These are phyloP conservation scores for Pseudonectria buxi DNA, from an alignment of 2,329 filamentous ascomycete genomes.

Conservation along the genomic window DNA sequence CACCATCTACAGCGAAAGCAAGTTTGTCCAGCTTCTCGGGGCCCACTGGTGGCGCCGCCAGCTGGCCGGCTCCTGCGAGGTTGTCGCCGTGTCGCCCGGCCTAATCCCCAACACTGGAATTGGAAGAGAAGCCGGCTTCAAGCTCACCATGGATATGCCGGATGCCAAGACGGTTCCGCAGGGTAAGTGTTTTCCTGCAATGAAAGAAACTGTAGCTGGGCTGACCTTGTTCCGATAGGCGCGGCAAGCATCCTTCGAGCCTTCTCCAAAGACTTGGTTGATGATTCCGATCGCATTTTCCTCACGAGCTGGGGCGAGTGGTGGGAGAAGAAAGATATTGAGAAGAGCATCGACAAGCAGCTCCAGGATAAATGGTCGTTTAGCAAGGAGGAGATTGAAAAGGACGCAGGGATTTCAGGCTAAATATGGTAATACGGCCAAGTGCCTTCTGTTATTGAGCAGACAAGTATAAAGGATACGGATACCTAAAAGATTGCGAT, in stretches of 20 bases:
- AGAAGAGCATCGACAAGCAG: constrained; percentile 34
- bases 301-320: constrained; percentile 51
- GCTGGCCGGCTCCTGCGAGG: constrained; percentile 34
- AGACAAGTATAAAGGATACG: too few relatives aligned
- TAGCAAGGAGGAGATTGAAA: constrained; percentile 41
- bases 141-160: constrained; percentile 26
- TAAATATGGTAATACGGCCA: background rate
- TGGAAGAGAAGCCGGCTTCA: constrained; percentile 23
- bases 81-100: constrained; percentile 49
- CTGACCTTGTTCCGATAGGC: constrained; percentile 26
- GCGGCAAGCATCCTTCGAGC: constrained; percentile 39
- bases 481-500: constrained; percentile 29
- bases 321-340: constrained; percentile 41
- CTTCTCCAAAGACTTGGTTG: constrained; percentile 40
- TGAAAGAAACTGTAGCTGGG: background rate
- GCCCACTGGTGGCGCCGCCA: constrained; percentile 52
- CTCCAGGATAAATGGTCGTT: constrained; percentile 48
- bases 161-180: constrained; percentile 43
- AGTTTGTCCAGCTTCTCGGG: constrained; percentile 44
- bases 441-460: too few relatives aligned
- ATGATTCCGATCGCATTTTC: constrained; percentile 46
- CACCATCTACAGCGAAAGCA: constrained; percentile 36
- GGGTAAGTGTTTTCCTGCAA: constrained; percentile 25
- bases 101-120: constrained; percentile 44
- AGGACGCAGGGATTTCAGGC: constrained; percentile 27